Evolutionary conservation across 1,284 basidiomycete species (phyloP).

Genomic region (Ceratobasidium sp.): DNA sequence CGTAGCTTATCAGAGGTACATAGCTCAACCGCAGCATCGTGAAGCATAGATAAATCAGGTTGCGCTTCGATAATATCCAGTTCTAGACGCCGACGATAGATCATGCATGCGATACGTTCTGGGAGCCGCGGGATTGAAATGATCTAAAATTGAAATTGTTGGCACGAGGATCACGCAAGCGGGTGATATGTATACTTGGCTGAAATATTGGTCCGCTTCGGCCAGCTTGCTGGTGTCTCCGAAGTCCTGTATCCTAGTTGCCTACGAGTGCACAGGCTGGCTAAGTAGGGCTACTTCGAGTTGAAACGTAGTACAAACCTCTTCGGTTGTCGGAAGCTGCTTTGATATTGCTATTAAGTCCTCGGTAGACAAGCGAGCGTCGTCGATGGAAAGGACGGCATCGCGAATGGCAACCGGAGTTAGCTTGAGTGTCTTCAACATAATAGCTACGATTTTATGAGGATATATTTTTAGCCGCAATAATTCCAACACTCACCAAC

Average conservation of each 20-base stretch:
- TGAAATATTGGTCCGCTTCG: slow-evolving; percentile 88
- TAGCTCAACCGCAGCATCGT: slow-evolving; percentile 81
- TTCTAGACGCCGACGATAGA: slow-evolving; percentile 85
- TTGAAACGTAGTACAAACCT: slow-evolving; percentile 63
- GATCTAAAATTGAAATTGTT: slow-evolving; percentile 66
- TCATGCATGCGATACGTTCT: slow-evolving; percentile 82
- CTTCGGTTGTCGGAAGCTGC: slow-evolving; percentile 81
- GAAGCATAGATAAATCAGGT: slow-evolving; percentile 84
- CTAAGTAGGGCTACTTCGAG: not conserved
- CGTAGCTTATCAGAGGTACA: slow-evolving; percentile 77
- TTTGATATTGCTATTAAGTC: slow-evolving; percentile 79
- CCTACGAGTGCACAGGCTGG: slow-evolving; percentile 57
- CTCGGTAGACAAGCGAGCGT: slow-evolving; percentile 74
- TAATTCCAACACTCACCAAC: slow-evolving; percentile 66
- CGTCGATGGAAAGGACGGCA: slow-evolving; percentile 79
- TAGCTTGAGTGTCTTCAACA: slow-evolving; percentile 82
- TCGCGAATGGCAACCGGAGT: slow-evolving; percentile 72
- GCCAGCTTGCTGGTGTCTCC: slow-evolving; percentile 77
- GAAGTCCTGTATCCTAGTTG: slow-evolving; percentile 74
- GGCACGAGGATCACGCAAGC: not conserved
- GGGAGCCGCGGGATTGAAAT: slow-evolving; percentile 81
- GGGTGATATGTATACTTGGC: slow-evolving; percentile 66
- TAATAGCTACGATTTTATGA: slow-evolving; percentile 69
- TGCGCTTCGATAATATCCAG: slow-evolving; percentile 86
- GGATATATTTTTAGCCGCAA: slow-evolving; percentile 44